These are phyloP conservation scores for Leccinum subgranulosum DNA, from an alignment of 768 basidiomycete species.

Conservation along the genomic window DNA sequence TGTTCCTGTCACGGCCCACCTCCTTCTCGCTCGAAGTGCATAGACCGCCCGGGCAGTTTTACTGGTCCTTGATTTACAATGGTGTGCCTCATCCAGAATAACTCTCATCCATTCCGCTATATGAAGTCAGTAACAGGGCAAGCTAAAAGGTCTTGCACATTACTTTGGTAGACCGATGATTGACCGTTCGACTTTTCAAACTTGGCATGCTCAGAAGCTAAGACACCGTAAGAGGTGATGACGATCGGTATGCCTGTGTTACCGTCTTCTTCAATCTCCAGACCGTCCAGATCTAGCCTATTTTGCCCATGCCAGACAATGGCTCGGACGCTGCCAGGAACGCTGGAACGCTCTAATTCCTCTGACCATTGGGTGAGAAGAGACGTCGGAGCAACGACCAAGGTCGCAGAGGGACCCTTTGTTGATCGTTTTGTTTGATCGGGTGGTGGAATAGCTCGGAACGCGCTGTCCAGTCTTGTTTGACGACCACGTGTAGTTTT, in stretches of 20 bases:
- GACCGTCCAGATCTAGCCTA: slow-evolving; percentile 63
- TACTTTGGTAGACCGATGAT: slow-evolving; percentile 73
- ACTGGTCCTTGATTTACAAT: slow-evolving; percentile 86
- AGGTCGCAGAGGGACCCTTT: slow-evolving; percentile 56
- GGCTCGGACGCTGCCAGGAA: slow-evolving; percentile 60
- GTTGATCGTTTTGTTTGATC: slow-evolving; percentile 28
- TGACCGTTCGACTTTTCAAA: slow-evolving; percentile 48
- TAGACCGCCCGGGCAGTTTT: slow-evolving; percentile 89
- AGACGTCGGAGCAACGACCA: slow-evolving; percentile 92
- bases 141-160: slow-evolving; percentile 15
- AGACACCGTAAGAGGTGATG: slow-evolving; percentile 87
- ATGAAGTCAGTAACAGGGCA: slow-evolving; percentile 7
- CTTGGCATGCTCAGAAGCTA: slow-evolving; percentile 85
- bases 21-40: slow-evolving; percentile 69
- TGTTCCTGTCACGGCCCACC: slow-evolving; percentile 94
- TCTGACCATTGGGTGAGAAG: slow-evolving; percentile 91
- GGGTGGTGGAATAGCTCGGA: slow-evolving; percentile 43
- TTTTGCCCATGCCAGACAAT: slow-evolving; percentile 89
- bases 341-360: slow-evolving; percentile 83
- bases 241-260: slow-evolving; percentile 67
- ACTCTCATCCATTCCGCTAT: slow-evolving; percentile 79
- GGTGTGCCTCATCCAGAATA: slow-evolving; percentile 92
- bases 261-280: slow-evolving; percentile 53
- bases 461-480: slow-evolving; percentile 59
- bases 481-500: slow-evolving; percentile 47